A percentile compares a stretch with the other conserved stretches of the same genome.
Evolutionary conservation across 2,329 filamentous ascomycete species (phyloP).

Genomic region (Acrocalymma vagum): DNA sequence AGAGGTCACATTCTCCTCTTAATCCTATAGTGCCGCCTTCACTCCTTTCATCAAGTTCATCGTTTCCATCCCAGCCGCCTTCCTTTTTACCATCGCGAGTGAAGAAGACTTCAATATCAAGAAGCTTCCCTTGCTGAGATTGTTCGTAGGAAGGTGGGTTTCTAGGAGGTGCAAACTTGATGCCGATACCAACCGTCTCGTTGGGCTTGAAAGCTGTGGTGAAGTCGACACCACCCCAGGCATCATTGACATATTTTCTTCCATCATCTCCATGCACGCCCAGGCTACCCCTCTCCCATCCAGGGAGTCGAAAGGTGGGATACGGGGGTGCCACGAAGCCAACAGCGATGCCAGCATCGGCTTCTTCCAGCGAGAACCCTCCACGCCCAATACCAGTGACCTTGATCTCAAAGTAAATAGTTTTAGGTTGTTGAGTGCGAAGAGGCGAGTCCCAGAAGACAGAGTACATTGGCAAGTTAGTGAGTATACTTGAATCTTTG

Average conservation of each 20-base stretch:
- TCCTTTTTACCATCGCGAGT: conserved; percentile 70
- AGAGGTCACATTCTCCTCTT: conserved; percentile 75
- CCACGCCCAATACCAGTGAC: conserved; percentile 57
- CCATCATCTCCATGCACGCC: conserved; percentile 85
- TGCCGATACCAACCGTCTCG: conserved; percentile 76
- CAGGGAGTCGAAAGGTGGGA: conserved; percentile 78
- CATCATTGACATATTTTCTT: conserved; percentile 77
- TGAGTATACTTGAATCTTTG: conserved; percentile 70
- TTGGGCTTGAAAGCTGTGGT: conserved; percentile 69
- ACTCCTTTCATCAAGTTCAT: conserved; percentile 74
- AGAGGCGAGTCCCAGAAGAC: conserved; percentile 67
- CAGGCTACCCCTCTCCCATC: conserved; percentile 79
- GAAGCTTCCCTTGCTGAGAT: conserved; percentile 28
- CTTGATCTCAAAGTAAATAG: conserved; percentile 76
- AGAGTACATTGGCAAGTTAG: conserved; percentile 74
- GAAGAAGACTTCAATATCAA: conserved; percentile 72
- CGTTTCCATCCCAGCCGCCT: conserved; percentile 76
- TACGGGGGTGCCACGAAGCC: conserved; percentile 80
- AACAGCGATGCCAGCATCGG: conserved; percentile 68
- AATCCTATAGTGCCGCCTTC: conserved; percentile 69
- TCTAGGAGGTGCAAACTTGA: conserved; percentile 62
- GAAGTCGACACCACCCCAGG: conserved; percentile 76
- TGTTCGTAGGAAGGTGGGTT: conserved; percentile 45
- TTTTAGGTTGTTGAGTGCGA: conserved; percentile 60
- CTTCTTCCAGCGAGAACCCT: conserved; percentile 38